Evolutionary conservation across 2,329 filamentous ascomycete species (phyloP), one percentile per base, ranked within the genome.

Genomic region (Leptographium procerum): DNA sequence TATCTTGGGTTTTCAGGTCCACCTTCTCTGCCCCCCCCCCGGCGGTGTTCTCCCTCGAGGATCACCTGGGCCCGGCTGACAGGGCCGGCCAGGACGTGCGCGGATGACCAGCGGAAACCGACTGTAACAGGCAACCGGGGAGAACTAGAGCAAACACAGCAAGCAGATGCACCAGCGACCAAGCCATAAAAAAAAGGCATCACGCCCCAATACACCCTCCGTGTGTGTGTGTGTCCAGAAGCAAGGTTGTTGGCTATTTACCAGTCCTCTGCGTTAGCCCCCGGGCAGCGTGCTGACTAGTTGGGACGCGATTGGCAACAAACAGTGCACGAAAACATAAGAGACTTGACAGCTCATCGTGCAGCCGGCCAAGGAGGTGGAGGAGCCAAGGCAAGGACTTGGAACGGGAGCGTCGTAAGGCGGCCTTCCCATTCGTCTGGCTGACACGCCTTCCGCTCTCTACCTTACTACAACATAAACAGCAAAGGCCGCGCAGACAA

Each of bases 261-360:
- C 31, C 26, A 9, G 26, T 26, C 26, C 10, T 52, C 50, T 52
- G 24, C 34, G 22, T 33, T 28, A 26, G 9, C 24, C 7, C 31
- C 26, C 3, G 24, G n/a, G 28, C 40, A 13, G 14, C 40, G 24
- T 19, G 54, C 54, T 56, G 54, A 56, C 40, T n/a, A 28, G 19
- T 19, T n/a, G 4, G 22, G 14, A 28, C 19, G 33, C 51, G 28
- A 52, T 57, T 40, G 45, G n/a, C 48, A 52, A 26, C 22, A 22
- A 24, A 9, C 13, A 16, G 48, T 8, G 56, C n/a, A 31, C 7
- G 26, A 53, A 29, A 40, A 56, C n/a, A n/a, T n/a, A 47, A 10
- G 34, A 33, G 45, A 13, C 29, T 57, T 63, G 61, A 58, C 61
- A 63, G 58, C 61, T 45, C 61, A 63, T 63, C 61, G 61, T 63